A percentile compares a stretch with the other conserved stretches of the same genome.
These are phyloP conservation scores for Helianthus tuberosus DNA, from an alignment of 129 eudicot species.

Conservation along the genomic window DNA sequence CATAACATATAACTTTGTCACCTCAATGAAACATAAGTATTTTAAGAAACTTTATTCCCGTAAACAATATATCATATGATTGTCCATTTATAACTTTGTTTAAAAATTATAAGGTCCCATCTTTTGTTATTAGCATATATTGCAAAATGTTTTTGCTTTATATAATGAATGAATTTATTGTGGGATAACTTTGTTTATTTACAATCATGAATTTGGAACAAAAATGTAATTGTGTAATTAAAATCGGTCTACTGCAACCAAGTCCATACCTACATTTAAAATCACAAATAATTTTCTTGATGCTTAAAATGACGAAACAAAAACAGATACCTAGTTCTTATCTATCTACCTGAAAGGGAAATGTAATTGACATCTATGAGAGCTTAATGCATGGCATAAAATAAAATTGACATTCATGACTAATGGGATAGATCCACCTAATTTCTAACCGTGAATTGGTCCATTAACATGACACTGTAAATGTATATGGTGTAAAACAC, in stretches of 20 bases:
- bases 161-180: not conserved
- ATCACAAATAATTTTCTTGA: not conserved
- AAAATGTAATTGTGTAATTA: not conserved
- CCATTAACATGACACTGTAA: not conserved
- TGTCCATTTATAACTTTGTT: not conserved
- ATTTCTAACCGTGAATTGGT: not conserved
- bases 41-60: not conserved
- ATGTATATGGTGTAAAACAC: conserved; percentile 1
- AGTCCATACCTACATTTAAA: not conserved
- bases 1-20: not conserved
- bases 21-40: not conserved
- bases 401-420: not conserved
- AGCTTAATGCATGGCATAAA: not conserved
- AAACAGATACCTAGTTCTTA: not conserved
- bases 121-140: not conserved
- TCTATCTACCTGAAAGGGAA: not conserved
- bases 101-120: not conserved
- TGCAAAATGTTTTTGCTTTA: not conserved
- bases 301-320: not conserved
- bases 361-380: not conserved
- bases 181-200: not conserved
- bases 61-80: not conserved
- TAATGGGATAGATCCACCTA: not conserved
- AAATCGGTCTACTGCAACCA: not conserved
- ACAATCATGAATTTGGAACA: not conserved